phyloP scores from a whole-genome alignment of 2,329 filamentous ascomycete species.

The Fusarium cyanostomum region DNA sequence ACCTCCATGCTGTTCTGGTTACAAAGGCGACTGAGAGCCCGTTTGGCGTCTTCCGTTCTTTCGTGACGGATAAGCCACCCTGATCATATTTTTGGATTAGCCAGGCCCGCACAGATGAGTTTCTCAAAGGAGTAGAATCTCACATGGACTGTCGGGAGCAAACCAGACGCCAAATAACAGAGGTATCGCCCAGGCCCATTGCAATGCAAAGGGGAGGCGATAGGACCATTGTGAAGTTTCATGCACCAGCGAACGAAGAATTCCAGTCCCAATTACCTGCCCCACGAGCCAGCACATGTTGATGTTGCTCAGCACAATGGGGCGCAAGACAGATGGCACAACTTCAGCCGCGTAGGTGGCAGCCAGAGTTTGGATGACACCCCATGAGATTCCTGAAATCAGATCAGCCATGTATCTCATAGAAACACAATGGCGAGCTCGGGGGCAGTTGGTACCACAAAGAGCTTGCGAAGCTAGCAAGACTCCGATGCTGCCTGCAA shows the following conservation, averaged over 20 bases:
- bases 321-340: conserved; percentile 44
- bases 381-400: conserved; percentile 45
- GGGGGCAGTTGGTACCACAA: conserved; percentile 31
- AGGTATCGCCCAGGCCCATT: conserved; percentile 53
- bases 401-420: not conserved
- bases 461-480: conserved; percentile 49
- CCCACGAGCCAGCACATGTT: conserved; percentile 57
- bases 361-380: conserved; percentile 49
- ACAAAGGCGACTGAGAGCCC: conserved; percentile 45
- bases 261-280: conserved; percentile 50
- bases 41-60: conserved; percentile 45
- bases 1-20: conserved; percentile 45
- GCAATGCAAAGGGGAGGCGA: conserved; percentile 51
- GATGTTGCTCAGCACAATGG: conserved; percentile 51
- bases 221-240: conserved; percentile 43
- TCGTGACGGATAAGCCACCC: conserved; percentile 53
- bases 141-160: conserved; percentile 54
- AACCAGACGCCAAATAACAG: conserved; percentile 49
- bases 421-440: no score
- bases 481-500: conserved; percentile 47
- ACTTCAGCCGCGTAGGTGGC: conserved; percentile 54
- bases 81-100: conserved; percentile 2
- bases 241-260: conserved; percentile 47
- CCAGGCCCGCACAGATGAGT: not conserved
- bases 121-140: not conserved